Evolutionary conservation across 371 early-diverging fungal genomes (phyloP).

Genomic region (Apophysomyces variabilis): DNA sequence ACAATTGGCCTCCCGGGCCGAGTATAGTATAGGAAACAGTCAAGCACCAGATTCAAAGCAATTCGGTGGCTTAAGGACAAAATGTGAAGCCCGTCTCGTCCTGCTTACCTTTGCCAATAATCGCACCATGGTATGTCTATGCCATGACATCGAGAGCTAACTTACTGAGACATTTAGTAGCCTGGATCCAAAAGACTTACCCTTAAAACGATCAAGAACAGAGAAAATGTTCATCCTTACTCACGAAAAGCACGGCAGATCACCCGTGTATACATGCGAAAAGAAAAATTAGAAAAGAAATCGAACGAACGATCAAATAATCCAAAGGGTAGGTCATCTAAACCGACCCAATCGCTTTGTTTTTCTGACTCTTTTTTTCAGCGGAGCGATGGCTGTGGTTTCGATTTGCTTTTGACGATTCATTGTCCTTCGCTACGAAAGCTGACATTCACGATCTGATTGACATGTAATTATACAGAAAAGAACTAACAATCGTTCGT

Average conservation of each 20-base stretch:
- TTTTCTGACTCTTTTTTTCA: constrained; percentile 6
- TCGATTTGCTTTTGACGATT: constrained; percentile 60
- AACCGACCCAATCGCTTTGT: not conserved
- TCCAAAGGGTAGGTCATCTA: constrained; percentile 29
- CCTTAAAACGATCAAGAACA: constrained; percentile 64
- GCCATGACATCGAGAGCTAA: too few relatives aligned
- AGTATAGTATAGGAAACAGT: too few relatives aligned
- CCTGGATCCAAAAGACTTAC: constrained; percentile 63
- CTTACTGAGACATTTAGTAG: constrained; percentile 19
- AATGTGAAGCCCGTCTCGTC: too few relatives aligned
- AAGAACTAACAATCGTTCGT: not conserved
- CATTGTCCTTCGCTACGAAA: constrained; percentile 39
- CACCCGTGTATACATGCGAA: constrained; percentile 54
- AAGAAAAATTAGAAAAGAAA: constrained; percentile 53
- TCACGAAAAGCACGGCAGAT: constrained; percentile 66
- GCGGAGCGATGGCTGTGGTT: constrained; percentile 69
- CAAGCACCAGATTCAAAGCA: too few relatives aligned
- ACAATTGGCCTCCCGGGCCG: too few relatives aligned
- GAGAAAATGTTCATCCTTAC: constrained; percentile 65
- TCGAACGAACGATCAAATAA: constrained; percentile 28
- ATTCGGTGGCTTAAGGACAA: too few relatives aligned
- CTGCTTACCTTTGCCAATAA: too few relatives aligned
- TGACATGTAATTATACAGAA: constrained; percentile 35
- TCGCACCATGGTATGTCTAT: too few relatives aligned
- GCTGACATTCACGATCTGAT: constrained; percentile 57